Conservation (phyloP, 345 rosid genomes). For the Eucalyptus grandis region DNA sequence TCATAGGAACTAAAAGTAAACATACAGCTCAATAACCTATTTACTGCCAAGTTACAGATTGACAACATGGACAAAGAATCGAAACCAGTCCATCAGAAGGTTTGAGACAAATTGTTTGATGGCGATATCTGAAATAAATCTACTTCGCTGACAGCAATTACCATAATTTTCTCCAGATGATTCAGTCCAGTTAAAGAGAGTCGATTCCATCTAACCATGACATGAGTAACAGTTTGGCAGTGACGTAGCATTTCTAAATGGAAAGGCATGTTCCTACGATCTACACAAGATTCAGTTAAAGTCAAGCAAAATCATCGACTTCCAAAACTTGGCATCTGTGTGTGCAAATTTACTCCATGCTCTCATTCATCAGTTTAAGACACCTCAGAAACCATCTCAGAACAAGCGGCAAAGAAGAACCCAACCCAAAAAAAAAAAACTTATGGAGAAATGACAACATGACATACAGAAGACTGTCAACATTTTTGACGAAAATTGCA, state of each 20-base stretch:
- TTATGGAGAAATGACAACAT: neutral
- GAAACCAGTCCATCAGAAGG: neutral
- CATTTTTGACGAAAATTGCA: neutral
- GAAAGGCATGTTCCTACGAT: neutral
- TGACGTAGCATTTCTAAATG: neutral
- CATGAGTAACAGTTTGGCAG: neutral
- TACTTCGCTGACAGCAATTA: neutral
- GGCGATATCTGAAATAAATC: neutral
- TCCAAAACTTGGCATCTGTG: neutral
- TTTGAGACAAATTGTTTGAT: neutral
- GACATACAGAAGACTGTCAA: neutral
- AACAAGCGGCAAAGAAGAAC: neutral
- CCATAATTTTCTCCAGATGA: neutral
- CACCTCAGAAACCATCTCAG: neutral
- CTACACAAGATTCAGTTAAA: neutral
- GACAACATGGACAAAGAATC: neutral
- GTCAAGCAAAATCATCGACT: neutral
- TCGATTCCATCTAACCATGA: neutral
- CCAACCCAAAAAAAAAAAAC: neutral
- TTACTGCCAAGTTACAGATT: neutral
- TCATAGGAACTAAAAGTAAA: neutral
- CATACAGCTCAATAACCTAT: neutral
- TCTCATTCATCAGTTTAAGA: neutral
- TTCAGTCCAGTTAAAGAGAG: neutral
- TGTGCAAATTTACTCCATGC: neutral